Base-by-base conservation (phyloP, 1,284 basidiomycete species). In the Melampsora abietis-canadensis region DNA sequence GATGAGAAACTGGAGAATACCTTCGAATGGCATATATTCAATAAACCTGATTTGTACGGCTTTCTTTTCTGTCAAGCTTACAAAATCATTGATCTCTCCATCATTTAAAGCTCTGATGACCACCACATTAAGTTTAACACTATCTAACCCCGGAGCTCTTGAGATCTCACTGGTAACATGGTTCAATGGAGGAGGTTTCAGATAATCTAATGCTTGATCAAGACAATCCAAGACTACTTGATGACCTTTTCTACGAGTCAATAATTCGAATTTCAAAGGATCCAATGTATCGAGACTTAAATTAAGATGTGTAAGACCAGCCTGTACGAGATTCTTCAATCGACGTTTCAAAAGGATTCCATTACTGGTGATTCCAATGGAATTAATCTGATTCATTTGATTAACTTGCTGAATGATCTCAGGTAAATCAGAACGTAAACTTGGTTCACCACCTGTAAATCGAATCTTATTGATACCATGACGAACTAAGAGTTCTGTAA, bases 21-120 rank as follows among this genome's bases (percentile, higher is more conserved):
- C 91, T 79, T 88, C 89, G 80, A 94, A 94, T 8, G 92, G 92
- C 92, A 94, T 94, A 81, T 92, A 94, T 81, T 93, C 92, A 76
- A 94, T 94, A 81, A 94, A 92, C 21, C 92, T 87, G 27, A 93
- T 87, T 57, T 87, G 90, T 54, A 93, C 82, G 2, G 83, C 82
- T 72, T 84, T 84, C 61, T 89, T 82, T 78, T 80, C 85, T 4
- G 91, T 92, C 81, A 92, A 84, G 77, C 88, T 87, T 30, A 92
- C 87, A 80, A 94, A 94, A 76, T 90, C 88, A 3, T 87, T 81
- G 1, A 92, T 84, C 81, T 94, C 92, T 17, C 84, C 80, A 79
- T 93, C 90, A 79, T 94, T 94, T 59, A 94, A 82, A 8, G 87
- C 89, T 79, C 88, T 87, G 77, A 93, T 85, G 34, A 92, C 85